Evolutionary conservation across 495 filamentous ascomycete genomes (phyloP).

Genomic region (Aspergillus saccharolyticus): DNA sequence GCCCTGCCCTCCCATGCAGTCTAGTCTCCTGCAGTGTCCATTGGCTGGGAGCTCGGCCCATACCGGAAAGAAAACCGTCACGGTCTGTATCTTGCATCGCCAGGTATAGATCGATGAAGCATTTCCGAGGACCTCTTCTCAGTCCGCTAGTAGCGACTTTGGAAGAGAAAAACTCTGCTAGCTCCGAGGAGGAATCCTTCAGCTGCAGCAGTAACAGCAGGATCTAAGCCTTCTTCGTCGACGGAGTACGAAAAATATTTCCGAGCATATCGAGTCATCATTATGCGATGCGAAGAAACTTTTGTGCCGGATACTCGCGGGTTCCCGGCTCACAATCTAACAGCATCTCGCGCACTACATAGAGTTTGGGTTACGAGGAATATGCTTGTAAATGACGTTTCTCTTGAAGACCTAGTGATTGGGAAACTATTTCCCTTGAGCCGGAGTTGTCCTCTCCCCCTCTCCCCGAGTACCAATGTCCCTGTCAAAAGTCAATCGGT

Average conservation of each 20-base stretch:
- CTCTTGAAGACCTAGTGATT: neutral
- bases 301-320: neutral
- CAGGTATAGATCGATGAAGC: neutral
- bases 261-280: neutral
- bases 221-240: neutral
- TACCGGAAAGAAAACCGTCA: neutral
- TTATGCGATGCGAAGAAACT: neutral
- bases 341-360: too few species aligned
- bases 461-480: too few species aligned
- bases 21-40: too few species aligned
- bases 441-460: too few species aligned
- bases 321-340: neutral
- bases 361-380: neutral
- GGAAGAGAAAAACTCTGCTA: neutral
- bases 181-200: neutral
- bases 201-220: neutral
- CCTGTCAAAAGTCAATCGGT: neutral
- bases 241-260: neutral
- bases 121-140: neutral
- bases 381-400: neutral
- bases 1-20: neutral
- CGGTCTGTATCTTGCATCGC: neutral
- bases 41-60: neutral
- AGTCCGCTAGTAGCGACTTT: neutral
- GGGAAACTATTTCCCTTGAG: neutral